Evolutionary conservation across 768 basidiomycete species (phyloP).

Genomic region (Amanita thiersii): DNA sequence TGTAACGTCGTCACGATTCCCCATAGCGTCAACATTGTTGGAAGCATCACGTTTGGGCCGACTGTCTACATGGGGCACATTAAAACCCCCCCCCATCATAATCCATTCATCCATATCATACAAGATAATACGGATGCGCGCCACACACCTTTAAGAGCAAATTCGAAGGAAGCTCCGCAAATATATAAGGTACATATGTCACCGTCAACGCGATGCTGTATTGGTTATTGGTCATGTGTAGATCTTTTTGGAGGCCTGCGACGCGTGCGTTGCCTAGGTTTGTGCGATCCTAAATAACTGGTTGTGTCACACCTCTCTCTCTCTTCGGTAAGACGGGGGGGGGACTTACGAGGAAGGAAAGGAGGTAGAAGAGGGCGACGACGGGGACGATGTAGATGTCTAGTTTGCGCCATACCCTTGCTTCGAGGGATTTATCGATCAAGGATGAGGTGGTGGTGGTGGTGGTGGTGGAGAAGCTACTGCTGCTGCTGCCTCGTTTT

Average conservation of each 20-base stretch:
- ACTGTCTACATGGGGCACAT: slow-evolving; percentile 25
- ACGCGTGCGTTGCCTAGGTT: slow-evolving; percentile 56
- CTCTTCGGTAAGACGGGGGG: not conserved
- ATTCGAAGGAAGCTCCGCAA: slow-evolving; percentile 55
- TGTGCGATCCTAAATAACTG: slow-evolving; percentile 32
- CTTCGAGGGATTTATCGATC: slow-evolving; percentile 26
- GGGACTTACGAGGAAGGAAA: slow-evolving; percentile 42
- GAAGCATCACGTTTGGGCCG: slow-evolving; percentile 51
- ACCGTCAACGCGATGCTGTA: slow-evolving; percentile 45
- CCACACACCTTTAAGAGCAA: slow-evolving; percentile 41
- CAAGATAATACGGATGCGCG: not conserved
- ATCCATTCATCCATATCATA: slow-evolving; percentile 5
- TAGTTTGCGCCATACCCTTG: slow-evolving; percentile 38
- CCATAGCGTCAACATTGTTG: slow-evolving; percentile 58
- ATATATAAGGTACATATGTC: slow-evolving; percentile 47
- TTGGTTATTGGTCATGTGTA: slow-evolving; percentile 40
- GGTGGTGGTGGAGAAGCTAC: not conserved
- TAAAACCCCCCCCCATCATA: no score
- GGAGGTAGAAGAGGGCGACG: slow-evolving; percentile 40
- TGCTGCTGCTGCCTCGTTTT: no score
- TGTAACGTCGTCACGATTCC: slow-evolving; percentile 59
- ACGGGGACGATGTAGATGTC: slow-evolving; percentile 40
- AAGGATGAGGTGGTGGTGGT: not conserved
- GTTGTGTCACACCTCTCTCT: not conserved
- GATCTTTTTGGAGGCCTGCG: slow-evolving; percentile 47